Percentiles rank a stretch among this genome's conserved stretches.
phyloP scores from a whole-genome alignment of 2,329 filamentous ascomycete species.

The Tympanopsis confertula region DNA sequence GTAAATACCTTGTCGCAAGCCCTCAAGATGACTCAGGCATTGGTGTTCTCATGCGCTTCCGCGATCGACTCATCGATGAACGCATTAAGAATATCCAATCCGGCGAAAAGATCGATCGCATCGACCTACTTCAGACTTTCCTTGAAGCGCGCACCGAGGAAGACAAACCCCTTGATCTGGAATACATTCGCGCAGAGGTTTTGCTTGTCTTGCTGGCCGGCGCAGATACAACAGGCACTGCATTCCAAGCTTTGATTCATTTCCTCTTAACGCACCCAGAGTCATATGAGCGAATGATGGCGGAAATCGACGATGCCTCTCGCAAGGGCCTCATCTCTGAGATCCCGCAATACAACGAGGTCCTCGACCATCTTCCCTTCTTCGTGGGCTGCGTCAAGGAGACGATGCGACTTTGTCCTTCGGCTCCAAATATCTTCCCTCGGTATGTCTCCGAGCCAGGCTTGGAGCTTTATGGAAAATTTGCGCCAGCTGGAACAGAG shows the following conservation, averaged over 20 bases:
- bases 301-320: conserved; percentile 27
- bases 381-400: conserved; percentile 38
- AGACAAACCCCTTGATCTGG: conserved; percentile 30
- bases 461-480: conserved; percentile 16
- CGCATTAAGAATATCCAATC: conserved; percentile 32
- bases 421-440: conserved; percentile 37
- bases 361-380: conserved; percentile 27
- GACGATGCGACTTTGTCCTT: conserved; percentile 34
- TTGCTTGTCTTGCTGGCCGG: conserved; percentile 37
- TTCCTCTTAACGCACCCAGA: conserved; percentile 23
- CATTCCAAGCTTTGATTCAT: conserved; percentile 32
- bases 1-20: conserved; percentile 37
- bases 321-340: conserved; percentile 16
- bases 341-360: conserved; percentile 27
- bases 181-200: conserved; percentile 40
- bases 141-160: conserved; percentile 29
- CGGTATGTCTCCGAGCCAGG: conserved; percentile 21
- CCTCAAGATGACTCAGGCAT: conserved; percentile 41
- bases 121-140: conserved; percentile 41
- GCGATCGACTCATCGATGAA: conserved; percentile 36
- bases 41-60: conserved; percentile 43
- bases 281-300: conserved; percentile 32
- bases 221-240: conserved; percentile 37
- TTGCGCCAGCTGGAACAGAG: conserved; percentile 23
- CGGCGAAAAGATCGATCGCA: conserved; percentile 27